These are phyloP conservation scores for Spinellus fusiger DNA, from an alignment of 192 early-diverging fungal genomes.

Conservation along the genomic window DNA sequence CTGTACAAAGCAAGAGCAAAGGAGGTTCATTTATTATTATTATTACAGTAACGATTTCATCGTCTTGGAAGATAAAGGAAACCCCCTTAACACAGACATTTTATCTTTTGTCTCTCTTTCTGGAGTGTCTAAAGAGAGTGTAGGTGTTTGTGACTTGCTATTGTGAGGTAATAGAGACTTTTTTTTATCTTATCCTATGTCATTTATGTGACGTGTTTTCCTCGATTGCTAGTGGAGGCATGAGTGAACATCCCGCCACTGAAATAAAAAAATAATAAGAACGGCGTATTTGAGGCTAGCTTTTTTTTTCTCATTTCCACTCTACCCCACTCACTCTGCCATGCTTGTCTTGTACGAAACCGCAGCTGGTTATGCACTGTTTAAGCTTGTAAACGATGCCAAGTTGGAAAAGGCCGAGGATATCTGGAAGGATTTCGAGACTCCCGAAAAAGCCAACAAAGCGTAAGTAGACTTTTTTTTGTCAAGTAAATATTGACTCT, in stretches of 20 bases:
- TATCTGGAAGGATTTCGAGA: conserved; percentile 84
- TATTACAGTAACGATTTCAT: too few species aligned
- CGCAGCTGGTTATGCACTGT: conserved; percentile 94
- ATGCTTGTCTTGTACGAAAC: conserved; percentile 98
- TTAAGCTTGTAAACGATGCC: conserved; percentile 87
- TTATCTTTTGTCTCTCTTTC: too few species aligned
- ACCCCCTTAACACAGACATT: too few species aligned
- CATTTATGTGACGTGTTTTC: conserved; percentile 3
- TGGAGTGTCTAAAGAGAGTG: too few species aligned
- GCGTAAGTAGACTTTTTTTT: conserved; percentile 49
- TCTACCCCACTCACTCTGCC: not conserved
- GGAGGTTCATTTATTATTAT: too few species aligned
- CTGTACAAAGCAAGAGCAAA: too few species aligned
- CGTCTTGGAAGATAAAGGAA: too few species aligned
- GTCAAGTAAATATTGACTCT: not conserved
- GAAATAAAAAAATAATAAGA: not conserved
- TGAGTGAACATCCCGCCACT: not conserved
- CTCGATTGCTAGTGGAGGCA: not conserved
- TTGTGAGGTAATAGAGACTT: too few species aligned
- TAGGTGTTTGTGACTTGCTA: too few species aligned
- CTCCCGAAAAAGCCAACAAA: conserved; percentile 83
- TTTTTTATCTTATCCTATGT: too few species aligned
- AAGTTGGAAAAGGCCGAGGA: conserved; percentile 84
- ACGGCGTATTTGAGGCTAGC: not conserved
- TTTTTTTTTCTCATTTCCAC: conserved; percentile 2